phyloP scores from a whole-genome alignment of 2,329 filamentous ascomycete genomes.

The Aspergillus puulaauensis region DNA sequence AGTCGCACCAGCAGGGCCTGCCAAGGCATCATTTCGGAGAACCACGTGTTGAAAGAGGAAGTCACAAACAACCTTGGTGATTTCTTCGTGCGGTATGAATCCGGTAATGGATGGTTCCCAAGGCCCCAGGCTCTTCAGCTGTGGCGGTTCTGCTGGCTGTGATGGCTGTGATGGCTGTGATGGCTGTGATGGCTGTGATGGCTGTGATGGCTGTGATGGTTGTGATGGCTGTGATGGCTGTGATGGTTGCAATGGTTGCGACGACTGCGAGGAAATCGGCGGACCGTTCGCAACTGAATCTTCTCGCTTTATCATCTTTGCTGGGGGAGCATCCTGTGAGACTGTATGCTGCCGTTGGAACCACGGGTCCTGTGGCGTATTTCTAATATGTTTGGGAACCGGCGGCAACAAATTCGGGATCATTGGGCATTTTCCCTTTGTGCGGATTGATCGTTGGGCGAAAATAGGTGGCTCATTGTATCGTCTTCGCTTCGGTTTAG shows the following conservation, averaged over 20 bases:
- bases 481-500: conserved; percentile 50
- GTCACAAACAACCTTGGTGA: conserved; percentile 75
- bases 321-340: conserved; percentile 10
- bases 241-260: conserved; percentile 17
- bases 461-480: conserved; percentile 56
- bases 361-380: conserved; percentile 22
- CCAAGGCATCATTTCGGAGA: conserved; percentile 60
- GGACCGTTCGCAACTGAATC: conserved; percentile 12
- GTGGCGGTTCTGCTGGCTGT: conserved; percentile 19
- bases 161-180: conserved; percentile 12
- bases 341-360: conserved; percentile 22
- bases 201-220: background rate
- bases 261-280: background rate
- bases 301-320: conserved; percentile 5
- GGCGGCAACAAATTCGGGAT: conserved; percentile 39
- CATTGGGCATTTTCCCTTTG: conserved; percentile 41
- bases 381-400: conserved; percentile 33
- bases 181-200: conserved; percentile 18
- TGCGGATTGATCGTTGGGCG: conserved; percentile 45
- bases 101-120: conserved; percentile 66
- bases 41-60: conserved; percentile 75
- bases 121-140: conserved; percentile 33
- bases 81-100: conserved; percentile 68
- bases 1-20: conserved; percentile 55
- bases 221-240: conserved; percentile 18